These are phyloP conservation scores for Talaromyces borbonicus DNA, from an alignment of 495 filamentous ascomycete species.

Conservation along the genomic window DNA sequence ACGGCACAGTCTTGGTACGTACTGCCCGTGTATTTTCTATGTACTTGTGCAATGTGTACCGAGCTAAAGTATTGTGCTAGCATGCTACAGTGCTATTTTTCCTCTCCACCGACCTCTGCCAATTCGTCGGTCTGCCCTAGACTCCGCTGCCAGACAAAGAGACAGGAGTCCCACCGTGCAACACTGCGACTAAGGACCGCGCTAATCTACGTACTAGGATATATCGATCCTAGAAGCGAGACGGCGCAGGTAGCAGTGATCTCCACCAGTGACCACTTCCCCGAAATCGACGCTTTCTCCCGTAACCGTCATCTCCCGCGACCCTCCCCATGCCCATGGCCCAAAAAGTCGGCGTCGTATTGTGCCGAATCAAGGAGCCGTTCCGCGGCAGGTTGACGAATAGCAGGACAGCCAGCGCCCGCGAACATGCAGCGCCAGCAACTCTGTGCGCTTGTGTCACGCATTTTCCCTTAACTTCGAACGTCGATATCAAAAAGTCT, in stretches of 20 bases:
- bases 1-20: neutral
- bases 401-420: neutral
- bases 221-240: slow-evolving; percentile 4
- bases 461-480: no score
- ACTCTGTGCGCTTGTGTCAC: neutral
- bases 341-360: neutral
- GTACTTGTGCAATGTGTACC: no score
- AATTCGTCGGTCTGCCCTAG: slow-evolving; percentile 3
- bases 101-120: neutral
- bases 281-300: neutral
- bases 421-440: no score
- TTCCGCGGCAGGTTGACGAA: slow-evolving; percentile 2
- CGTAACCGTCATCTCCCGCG: slow-evolving; percentile 1
- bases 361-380: neutral
- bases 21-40: neutral
- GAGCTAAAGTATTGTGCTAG: no score
- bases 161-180: slow-evolving; percentile 2
- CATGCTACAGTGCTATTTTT: no score
- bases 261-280: neutral
- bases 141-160: slow-evolving; percentile 10
- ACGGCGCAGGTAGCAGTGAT: neutral
- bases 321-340: neutral
- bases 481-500: neutral
- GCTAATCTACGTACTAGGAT: slow-evolving; percentile 5
- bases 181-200: slow-evolving; percentile 1